Evolutionary conservation across 2,329 filamentous ascomycete genomes (phyloP), one percentile per base, ranked within the genome.

Genomic region (Tolypocladium tropicale): DNA sequence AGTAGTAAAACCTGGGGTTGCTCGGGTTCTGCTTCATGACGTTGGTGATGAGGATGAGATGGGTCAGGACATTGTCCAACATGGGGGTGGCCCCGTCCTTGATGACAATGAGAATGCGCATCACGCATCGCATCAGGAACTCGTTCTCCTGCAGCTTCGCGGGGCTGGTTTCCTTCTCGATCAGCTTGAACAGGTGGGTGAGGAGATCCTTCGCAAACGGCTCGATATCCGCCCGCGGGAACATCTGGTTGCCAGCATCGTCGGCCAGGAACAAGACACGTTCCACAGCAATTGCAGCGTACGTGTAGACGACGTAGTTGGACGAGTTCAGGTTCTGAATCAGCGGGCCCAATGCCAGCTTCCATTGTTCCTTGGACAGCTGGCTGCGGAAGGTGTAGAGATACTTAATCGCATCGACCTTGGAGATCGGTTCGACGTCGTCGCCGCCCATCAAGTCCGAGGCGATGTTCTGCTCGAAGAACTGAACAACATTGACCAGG

Each of bases 81-180:
- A 94, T 84, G 1, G 85, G 80, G 2, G 85, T 73, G 16, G 93
- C 83, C 32, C 85, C 88, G 52, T 96, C 92, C 68, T 88, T 89
- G 71, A 97, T 88, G 60, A 97, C 92, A 61, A 99, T 91, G 58
- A 99, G 78, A 14, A 99, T 93, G 64, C 94, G 84, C 94, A 99
- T 99, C 56, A 96, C 90, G 66, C 94, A 99, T 65, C 91, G 89
- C 92, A 99, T 97, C 67, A 99, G 72, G 70, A 97, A 99, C 69
- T 99, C 94, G 68, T 99, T 99, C 73, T 99, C 94, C 68, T 99
- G 94, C 59, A 99, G 85, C 78, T 97, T 99, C 61, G 93, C 84
- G 1, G 95, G 88, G 12, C 88, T 86, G 4, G 80, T 78, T 64
- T 96, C 88, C 68, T 88, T 90, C 68, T 95, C 89, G 61, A 99